A percentile compares a stretch with the other conserved stretches of the same genome.
These are phyloP conservation scores for Blastomyces emzantsi DNA, from an alignment of 2,329 filamentous ascomycete species.

Conservation along the genomic window DNA sequence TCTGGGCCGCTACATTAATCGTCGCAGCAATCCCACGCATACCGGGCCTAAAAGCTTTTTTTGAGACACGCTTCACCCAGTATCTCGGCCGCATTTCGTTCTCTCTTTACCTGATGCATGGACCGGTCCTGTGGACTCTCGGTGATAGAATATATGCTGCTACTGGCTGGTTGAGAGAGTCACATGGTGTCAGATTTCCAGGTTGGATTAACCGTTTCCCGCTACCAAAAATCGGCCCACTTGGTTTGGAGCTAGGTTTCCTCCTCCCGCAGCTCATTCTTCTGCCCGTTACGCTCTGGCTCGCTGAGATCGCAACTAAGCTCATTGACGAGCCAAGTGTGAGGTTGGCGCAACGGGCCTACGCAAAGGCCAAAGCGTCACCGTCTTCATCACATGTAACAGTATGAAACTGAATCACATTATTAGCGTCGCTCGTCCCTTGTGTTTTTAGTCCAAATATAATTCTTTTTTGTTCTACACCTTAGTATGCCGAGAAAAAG, in stretches of 20 bases:
- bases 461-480: background rate
- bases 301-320: slow-evolving; percentile 49
- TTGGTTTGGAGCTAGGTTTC: slow-evolving; percentile 54
- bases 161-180: slow-evolving; percentile 46
- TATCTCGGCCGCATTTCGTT: slow-evolving; percentile 43
- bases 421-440: background rate
- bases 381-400: slow-evolving; percentile 7
- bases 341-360: slow-evolving; percentile 48
- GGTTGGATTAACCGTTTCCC: slow-evolving; percentile 50
- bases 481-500: background rate
- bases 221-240: slow-evolving; percentile 47
- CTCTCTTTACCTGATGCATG: slow-evolving; percentile 49
- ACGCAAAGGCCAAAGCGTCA: slow-evolving; percentile 37
- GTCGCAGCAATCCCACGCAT: slow-evolving; percentile 37
- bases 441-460: background rate
- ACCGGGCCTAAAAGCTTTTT: slow-evolving; percentile 33
- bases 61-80: slow-evolving; percentile 34
- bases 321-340: slow-evolving; percentile 54
- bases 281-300: slow-evolving; percentile 50
- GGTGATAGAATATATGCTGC: slow-evolving; percentile 57
- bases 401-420: slow-evolving; percentile 2
- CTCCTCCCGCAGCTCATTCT: slow-evolving; percentile 52
- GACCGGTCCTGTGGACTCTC: slow-evolving; percentile 50
- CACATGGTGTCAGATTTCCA: slow-evolving; percentile 44
- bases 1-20: slow-evolving; percentile 36